Conservation (phyloP, 805 yeast genomes). For the Zygotorulaspora danielsina region DNA sequence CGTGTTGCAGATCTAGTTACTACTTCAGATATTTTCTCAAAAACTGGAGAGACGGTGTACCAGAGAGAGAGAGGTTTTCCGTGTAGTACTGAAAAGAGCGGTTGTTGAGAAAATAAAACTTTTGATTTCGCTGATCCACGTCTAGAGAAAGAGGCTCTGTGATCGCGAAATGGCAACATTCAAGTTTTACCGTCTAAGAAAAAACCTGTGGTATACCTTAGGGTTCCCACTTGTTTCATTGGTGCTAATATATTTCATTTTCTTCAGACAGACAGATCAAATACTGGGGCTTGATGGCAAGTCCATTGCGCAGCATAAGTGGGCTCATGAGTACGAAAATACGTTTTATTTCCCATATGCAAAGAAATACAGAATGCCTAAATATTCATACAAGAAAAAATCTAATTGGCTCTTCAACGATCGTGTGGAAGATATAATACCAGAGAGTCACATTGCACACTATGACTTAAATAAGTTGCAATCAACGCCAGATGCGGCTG, state of each 20-base stretch:
- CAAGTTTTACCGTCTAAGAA: constrained; percentile 28
- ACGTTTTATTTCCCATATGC: constrained; percentile 36
- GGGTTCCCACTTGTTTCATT: constrained; percentile 25
- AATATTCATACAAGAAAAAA: constrained; percentile 44
- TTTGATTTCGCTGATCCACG: background rate
- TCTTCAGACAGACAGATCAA: constrained; percentile 22
- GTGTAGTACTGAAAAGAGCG: background rate
- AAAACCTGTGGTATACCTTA: constrained; percentile 25
- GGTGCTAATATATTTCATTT: constrained; percentile 21
- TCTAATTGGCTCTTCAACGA: constrained; percentile 44
- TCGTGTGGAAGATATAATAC: constrained; percentile 51
- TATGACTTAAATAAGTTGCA: constrained; percentile 78
- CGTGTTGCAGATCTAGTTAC: too few species aligned
- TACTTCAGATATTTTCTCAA: too few species aligned
- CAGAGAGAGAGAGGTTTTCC: background rate
- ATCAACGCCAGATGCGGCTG: constrained; percentile 65
- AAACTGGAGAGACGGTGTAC: background rate
- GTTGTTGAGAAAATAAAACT: background rate
- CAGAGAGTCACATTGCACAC: constrained; percentile 73
- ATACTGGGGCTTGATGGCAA: constrained; percentile 25
- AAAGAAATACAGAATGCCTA: constrained; percentile 37
- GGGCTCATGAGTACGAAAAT: constrained; percentile 37
- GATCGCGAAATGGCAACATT: constrained; percentile 5
- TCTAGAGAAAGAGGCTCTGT: background rate
- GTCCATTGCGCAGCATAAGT: constrained; percentile 29